A percentile compares a stretch with the other conserved stretches of the same genome.
These are phyloP conservation scores for Pseudogymnoascus sp. DNA, from an alignment of 2,329 filamentous ascomycete genomes.

Conservation along the genomic window DNA sequence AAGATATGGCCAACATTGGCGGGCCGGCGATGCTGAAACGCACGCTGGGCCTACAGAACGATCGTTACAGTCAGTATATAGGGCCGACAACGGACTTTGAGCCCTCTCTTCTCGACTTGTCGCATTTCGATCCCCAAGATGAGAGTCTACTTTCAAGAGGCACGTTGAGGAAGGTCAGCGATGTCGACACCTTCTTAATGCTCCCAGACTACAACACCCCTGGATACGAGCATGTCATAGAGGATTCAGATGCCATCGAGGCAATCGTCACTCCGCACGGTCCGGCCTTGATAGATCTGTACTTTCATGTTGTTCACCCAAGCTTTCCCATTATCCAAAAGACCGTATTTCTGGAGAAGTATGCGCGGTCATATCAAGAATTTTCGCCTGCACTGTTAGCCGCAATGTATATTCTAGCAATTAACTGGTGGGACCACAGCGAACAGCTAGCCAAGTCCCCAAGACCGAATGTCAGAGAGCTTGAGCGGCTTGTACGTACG, in stretches of 20 bases:
- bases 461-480: slow-evolving; percentile 61
- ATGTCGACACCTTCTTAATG: slow-evolving; percentile 71
- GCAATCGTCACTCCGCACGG: slow-evolving; percentile 68
- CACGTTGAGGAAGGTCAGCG: slow-evolving; percentile 66
- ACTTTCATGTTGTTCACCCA: slow-evolving; percentile 73
- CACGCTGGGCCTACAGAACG: slow-evolving; percentile 66
- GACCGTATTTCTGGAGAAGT: slow-evolving; percentile 69
- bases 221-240: slow-evolving; percentile 60
- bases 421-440: slow-evolving; percentile 81
- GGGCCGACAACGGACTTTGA: slow-evolving; percentile 78
- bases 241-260: slow-evolving; percentile 66
- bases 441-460: slow-evolving; percentile 54
- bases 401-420: slow-evolving; percentile 73
- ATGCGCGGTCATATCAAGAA: slow-evolving; percentile 61
- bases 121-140: slow-evolving; percentile 71
- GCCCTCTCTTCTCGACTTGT: slow-evolving; percentile 72
- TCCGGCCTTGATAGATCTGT: slow-evolving; percentile 68
- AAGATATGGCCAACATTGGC: slow-evolving; percentile 64
- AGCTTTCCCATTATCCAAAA: slow-evolving; percentile 78
- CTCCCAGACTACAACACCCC: slow-evolving; percentile 66
- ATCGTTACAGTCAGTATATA: slow-evolving; percentile 76
- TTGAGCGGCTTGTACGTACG: slow-evolving; percentile 66
- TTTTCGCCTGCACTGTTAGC: slow-evolving; percentile 71
- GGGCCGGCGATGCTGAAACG: slow-evolving; percentile 58
- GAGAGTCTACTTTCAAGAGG: slow-evolving; percentile 65